Percentiles rank a stretch among this genome's conserved stretches.
Evolutionary conservation across 306 rosid species (phyloP).

Genomic region (Fragaria nilgerrensis): DNA sequence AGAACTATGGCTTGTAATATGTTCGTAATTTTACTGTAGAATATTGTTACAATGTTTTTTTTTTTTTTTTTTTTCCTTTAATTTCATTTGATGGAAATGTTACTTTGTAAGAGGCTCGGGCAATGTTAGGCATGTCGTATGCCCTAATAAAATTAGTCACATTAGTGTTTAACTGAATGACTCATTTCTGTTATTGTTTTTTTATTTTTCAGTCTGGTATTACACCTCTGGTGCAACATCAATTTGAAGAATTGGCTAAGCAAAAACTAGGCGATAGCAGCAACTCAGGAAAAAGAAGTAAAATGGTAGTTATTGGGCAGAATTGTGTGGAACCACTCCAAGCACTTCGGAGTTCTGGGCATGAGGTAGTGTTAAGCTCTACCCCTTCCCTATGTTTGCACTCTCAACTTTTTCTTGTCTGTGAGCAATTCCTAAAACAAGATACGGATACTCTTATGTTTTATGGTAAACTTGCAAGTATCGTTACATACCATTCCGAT

Average conservation of each 20-base stretch:
- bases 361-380: conserved; percentile 53
- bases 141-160: neutral
- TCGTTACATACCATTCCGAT: neutral
- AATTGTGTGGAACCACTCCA: conserved; percentile 88
- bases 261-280: conserved; percentile 45
- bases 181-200: neutral
- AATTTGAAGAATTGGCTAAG: conserved; percentile 67
- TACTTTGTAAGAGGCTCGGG: neutral
- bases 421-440: neutral
- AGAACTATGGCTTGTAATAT: neutral
- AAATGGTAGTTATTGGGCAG: conserved; percentile 80
- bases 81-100: neutral
- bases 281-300: conserved; percentile 50
- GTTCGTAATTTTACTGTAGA: neutral
- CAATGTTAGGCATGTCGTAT: neutral
- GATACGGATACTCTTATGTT: neutral
- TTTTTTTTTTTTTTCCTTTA: neutral
- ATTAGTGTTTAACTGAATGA: neutral
- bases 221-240: conserved; percentile 77
- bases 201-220: conserved; percentile 65
- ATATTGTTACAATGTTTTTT: neutral
- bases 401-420: neutral
- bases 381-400: neutral
- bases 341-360: conserved; percentile 70
- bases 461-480: neutral